Evolutionary conservation across 2,329 filamentous ascomycete species (phyloP).

Genomic region (Apiospora saccharicola): DNA sequence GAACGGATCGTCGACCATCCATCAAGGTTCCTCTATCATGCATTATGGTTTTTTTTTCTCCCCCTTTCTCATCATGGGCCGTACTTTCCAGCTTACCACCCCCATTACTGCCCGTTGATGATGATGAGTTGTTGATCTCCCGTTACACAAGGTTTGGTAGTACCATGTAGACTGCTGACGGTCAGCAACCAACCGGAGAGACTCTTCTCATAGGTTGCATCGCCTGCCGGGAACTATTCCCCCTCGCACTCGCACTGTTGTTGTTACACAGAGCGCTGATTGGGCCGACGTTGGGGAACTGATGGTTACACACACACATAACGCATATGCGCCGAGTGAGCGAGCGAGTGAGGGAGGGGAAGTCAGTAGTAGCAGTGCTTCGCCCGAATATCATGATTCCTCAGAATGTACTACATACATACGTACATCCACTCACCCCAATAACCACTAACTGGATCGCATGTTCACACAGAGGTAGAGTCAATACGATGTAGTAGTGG

Average conservation of each 20-base stretch:
- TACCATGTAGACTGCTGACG: not conserved
- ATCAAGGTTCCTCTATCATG: not conserved
- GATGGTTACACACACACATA: slow-evolving; percentile 2
- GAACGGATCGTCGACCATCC: not conserved
- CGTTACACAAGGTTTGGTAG: slow-evolving; percentile 5
- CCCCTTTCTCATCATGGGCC: not conserved
- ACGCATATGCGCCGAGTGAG: too few relatives aligned
- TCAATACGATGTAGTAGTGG: not conserved
- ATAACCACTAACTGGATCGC: not conserved
- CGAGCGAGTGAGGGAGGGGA: too few relatives aligned
- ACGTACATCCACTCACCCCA: not conserved
- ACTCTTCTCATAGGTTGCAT: slow-evolving; percentile 10
- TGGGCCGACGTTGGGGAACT: not conserved
- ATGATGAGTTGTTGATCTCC: not conserved
- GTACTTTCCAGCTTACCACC: not conserved
- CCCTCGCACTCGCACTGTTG: not conserved
- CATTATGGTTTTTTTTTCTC: not conserved
- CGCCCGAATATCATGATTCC: not conserved
- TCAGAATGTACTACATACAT: too few relatives aligned
- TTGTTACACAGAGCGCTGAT: not conserved
- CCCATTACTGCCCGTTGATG: not conserved
- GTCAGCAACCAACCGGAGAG: not conserved
- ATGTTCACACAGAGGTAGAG: not conserved
- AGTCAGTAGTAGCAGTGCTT: not conserved
- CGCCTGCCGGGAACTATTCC: not conserved